Evolutionary conservation across 1,284 basidiomycete genomes (phyloP).

Genomic region (Rhodotorula sp.): DNA sequence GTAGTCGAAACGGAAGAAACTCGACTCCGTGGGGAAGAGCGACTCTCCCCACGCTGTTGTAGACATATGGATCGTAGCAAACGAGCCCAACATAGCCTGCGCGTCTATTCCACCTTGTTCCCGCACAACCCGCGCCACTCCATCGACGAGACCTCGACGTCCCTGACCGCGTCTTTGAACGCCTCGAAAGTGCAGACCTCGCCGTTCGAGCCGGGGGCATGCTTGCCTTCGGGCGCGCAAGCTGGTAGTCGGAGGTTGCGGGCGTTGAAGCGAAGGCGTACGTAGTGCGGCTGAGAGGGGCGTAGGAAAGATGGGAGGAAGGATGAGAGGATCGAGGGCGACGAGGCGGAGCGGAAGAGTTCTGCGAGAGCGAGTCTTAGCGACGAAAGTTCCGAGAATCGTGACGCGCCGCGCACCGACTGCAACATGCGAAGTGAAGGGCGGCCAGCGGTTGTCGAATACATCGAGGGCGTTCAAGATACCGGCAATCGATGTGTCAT

Average conservation of each 20-base stretch:
- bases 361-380: slow-evolving; percentile 10
- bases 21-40: no score
- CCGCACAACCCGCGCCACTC: slow-evolving; percentile 32
- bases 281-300: slow-evolving; percentile 15
- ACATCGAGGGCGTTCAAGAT: slow-evolving; percentile 39
- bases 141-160: slow-evolving; percentile 9
- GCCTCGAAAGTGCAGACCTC: slow-evolving; percentile 35
- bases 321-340: slow-evolving; percentile 6
- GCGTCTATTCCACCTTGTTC: not conserved
- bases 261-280: slow-evolving; percentile 36
- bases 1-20: no score
- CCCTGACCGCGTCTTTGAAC: slow-evolving; percentile 19
- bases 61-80: no score
- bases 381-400: no score
- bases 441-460: slow-evolving; percentile 41
- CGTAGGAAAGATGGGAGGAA: slow-evolving; percentile 11
- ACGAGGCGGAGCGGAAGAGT: slow-evolving; percentile 15
- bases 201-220: slow-evolving; percentile 20
- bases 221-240: slow-evolving; percentile 11
- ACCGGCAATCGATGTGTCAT: slow-evolving; percentile 41
- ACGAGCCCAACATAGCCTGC: no score
- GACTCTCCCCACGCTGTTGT: no score
- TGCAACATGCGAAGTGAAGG: slow-evolving; percentile 34
- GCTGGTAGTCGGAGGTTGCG: slow-evolving; percentile 20
- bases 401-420: no score